Evolutionary conservation across 257 asterid species (phyloP), one percentile per base, ranked within the genome.

Genomic region (Ajuga chamaepitys): DNA sequence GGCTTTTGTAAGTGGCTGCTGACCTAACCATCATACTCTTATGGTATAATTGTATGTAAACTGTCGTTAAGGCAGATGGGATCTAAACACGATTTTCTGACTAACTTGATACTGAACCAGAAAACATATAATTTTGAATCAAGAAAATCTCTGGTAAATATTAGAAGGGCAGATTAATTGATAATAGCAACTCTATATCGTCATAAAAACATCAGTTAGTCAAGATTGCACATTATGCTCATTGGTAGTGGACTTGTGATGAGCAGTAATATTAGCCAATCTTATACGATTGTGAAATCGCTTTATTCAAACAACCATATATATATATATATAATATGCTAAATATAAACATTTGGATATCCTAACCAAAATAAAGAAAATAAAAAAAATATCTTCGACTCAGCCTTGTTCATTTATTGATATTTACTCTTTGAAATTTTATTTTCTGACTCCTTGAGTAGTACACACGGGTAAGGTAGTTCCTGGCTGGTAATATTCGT

Each of bases 1-100:
- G 85, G 96, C 96, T 73, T 91, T 91, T 66, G 98, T 91, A 83
- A 85, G 98, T 84, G 71, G 65, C 78, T 79, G 44, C 35, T 13
- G 14, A 54, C 28, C 74, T 69, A 17, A 66, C 20, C 52, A 34
- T 67, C 45, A 55, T 20, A 44, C 13, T 55, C 16, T 14, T 52
- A 45, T 62, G 40, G 53, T 67, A 20, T 17, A 28, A 44, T 64
- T 66, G 61, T 64, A 46, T 47, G 55, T 50, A 58, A 22, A 60
- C 26, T n/a, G n/a, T 10, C 17, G 48, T 37, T 20, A 37, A 53
- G 45, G 67, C 22, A 14, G 32, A 42, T 70, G 32, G 40, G 50
- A 12, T 18, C 68, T 52, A 50, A 16, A 50, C 38, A 46, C 44
- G 57, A 53, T 50, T 47, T 17, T 59, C n/a, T 22, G 51, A 44